A percentile compares a stretch with the other conserved stretches of the same genome.
Evolutionary conservation across 495 filamentous ascomycete species (phyloP).

Genomic region (Neurospora pannonica): DNA sequence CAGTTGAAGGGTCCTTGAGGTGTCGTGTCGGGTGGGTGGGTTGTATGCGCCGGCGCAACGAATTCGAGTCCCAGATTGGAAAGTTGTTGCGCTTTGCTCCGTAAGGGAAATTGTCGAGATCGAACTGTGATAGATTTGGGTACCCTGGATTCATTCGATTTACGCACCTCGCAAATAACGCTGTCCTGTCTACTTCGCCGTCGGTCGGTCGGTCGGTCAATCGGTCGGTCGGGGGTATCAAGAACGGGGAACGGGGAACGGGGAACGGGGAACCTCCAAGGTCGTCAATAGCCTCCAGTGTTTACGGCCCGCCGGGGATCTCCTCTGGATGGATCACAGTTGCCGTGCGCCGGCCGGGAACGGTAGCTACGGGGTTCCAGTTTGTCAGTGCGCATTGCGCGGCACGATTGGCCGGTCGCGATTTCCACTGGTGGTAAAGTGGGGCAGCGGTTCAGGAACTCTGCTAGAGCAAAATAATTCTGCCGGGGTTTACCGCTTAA

Average conservation of each 20-base stretch:
- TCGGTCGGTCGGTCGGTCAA: background rate
- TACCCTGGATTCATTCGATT: background rate
- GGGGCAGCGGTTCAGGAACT: background rate
- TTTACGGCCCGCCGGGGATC: background rate
- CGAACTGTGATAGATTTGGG: too few relatives aligned
- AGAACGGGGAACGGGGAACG: background rate
- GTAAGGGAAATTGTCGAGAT: background rate
- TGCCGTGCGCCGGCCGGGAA: background rate
- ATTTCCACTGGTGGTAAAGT: too few relatives aligned
- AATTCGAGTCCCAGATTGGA: background rate
- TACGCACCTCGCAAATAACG: background rate
- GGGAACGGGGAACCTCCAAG: background rate
- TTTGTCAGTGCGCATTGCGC: background rate
- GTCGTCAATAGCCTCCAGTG: background rate
- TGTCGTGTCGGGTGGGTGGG: background rate
- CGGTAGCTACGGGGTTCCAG: background rate
- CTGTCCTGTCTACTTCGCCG: background rate
- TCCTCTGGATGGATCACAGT: background rate
- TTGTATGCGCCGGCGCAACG: background rate
- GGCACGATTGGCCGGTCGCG: background rate
- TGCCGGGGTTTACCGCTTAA: background rate
- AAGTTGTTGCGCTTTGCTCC: background rate
- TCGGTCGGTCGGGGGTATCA: background rate
- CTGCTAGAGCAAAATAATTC: background rate
- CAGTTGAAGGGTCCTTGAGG: background rate